phyloP scores from a whole-genome alignment of 176 grass and related monocot genomes.

The Zoysia japonica region DNA sequence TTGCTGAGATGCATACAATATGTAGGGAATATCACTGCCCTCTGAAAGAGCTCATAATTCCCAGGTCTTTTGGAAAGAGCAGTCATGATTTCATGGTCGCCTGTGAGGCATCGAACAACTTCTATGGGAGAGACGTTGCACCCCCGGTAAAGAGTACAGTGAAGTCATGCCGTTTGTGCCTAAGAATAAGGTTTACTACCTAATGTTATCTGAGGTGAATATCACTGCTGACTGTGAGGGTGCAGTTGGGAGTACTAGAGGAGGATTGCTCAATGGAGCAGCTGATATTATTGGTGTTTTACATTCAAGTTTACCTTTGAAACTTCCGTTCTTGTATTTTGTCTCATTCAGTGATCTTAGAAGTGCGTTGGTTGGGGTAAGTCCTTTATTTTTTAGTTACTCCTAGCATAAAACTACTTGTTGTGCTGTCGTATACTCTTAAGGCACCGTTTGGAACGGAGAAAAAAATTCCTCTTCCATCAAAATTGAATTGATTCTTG shows the following conservation, averaged over 20 bases:
- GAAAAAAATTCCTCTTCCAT: no score
- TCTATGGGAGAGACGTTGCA: neutral
- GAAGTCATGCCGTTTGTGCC: neutral
- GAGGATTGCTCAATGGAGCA: neutral
- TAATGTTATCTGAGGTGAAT: neutral
- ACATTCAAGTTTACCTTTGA: neutral
- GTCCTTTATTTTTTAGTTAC: neutral
- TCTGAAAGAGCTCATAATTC: neutral
- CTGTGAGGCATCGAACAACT: neutral
- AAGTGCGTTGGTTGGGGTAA: neutral
- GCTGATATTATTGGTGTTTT: neutral
- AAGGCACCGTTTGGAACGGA: no score
- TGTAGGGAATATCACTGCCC: neutral
- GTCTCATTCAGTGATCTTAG: neutral
- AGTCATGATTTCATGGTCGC: neutral
- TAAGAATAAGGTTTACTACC: neutral
- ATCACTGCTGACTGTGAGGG: neutral
- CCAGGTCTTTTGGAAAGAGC: neutral
- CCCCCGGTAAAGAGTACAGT: neutral
- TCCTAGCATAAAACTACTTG: no score
- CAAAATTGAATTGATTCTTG: no score
- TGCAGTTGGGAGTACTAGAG: neutral
- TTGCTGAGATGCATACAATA: neutral
- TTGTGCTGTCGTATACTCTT: no score
- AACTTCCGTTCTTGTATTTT: neutral